Conservation (phyloP, 1,284 basidiomycete genomes). For the Afroboletus lepidellus region DNA sequence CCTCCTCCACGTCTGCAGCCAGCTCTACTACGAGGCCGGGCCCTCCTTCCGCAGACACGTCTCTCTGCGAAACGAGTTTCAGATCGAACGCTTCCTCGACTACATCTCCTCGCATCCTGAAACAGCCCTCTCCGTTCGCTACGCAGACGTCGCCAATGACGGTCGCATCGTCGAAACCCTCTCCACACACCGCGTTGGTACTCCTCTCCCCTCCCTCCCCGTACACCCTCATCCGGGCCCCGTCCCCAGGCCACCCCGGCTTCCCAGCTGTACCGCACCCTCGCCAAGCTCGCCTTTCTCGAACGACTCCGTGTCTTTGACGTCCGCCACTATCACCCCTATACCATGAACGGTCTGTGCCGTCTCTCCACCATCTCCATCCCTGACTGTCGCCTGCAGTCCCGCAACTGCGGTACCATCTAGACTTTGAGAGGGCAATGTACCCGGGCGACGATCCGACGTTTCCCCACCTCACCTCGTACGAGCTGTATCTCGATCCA, state of each 20-base stretch:
- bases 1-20: slow-evolving; percentile 35
- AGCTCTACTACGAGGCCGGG: slow-evolving; percentile 33
- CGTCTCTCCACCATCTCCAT: background rate
- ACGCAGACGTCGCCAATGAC: slow-evolving; percentile 44
- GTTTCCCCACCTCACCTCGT: slow-evolving; percentile 28
- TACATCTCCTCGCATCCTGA: slow-evolving; percentile 21
- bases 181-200: slow-evolving; percentile 19
- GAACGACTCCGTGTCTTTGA: slow-evolving; percentile 40
- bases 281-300: slow-evolving; percentile 34
- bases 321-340: slow-evolving; percentile 25
- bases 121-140: slow-evolving; percentile 26
- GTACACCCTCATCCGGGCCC: background rate
- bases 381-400: slow-evolving; percentile 10
- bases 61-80: slow-evolving; percentile 40
- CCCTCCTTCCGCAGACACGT: slow-evolving; percentile 34
- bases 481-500: slow-evolving; percentile 38
- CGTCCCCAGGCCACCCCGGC: slow-evolving; percentile 19
- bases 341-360: slow-evolving; percentile 11
- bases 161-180: slow-evolving; percentile 32
- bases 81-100: slow-evolving; percentile 35
- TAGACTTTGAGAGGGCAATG: slow-evolving; percentile 41
- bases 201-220: slow-evolving; percentile 5
- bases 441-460: slow-evolving; percentile 28
- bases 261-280: slow-evolving; percentile 37
- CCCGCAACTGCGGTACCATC: slow-evolving; percentile 26